Evolutionary conservation across 352 stramenopile genomes (phyloP), one percentile per base, ranked within the genome.

Genomic region (Sclerospora graminicola): DNA sequence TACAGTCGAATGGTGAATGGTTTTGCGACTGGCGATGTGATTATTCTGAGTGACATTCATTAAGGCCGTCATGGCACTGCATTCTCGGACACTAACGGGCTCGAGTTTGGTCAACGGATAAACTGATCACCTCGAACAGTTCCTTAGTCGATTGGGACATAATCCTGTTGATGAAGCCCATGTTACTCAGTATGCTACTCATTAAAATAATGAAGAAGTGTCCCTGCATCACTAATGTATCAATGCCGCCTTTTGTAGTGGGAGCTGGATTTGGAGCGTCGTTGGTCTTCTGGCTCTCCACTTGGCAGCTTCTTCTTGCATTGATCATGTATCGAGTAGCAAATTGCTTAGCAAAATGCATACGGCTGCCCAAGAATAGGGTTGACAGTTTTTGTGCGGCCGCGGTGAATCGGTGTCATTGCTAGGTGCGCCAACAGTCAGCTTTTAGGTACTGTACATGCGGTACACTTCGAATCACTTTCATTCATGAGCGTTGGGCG

Each of bases 81-180:
- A n/a, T n/a, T n/a, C n/a, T n/a, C n/a, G n/a, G n/a, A n/a, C n/a
- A n/a, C n/a, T n/a, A n/a, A n/a, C n/a, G n/a, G n/a, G n/a, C n/a
- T n/a, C n/a, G n/a, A n/a, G n/a, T n/a, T n/a, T 42, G 11, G 4
- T 18, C 63, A 10, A 57, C 48, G 53, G 63, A 60, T 33, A 67
- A 63, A 33, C 19, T 48, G 7, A 36, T 63, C 11, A 53, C 56
- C 26, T 63, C 57, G 5, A 60, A 49, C 37, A 53, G 78, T 20
- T 80, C 88, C 13, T 56, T 97, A 7, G 81, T 97, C 13, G 85
- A 97, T 64, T 97, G 91, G 91, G 86, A 97, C 60, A 61, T 97
- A 13, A 93, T 97, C 33, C 34, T 97, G 11, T 65, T 96, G 4
- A 96, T 97, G 89, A 85, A 97, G 63, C 91, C 91, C 8, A 70